Conservation (phyloP, 2,329 filamentous ascomycete species). For the Fusarium penzigii region DNA sequence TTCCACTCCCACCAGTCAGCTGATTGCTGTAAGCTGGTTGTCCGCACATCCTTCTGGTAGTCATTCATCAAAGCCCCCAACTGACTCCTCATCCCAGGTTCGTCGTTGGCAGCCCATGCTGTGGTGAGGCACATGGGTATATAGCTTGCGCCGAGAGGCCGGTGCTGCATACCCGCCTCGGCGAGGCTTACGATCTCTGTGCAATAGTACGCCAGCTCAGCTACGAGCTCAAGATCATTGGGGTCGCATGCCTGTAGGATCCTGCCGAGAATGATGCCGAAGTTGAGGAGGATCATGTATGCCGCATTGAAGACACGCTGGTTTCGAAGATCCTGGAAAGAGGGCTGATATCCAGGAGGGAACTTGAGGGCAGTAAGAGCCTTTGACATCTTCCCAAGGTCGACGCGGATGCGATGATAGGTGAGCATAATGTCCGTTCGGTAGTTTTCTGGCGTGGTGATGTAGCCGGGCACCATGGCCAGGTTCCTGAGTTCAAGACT, state of each 20-base stretch:
- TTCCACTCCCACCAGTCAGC: conserved; percentile 19
- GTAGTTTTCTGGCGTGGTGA: conserved; percentile 17
- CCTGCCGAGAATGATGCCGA: conserved; percentile 13
- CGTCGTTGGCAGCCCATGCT: conserved; percentile 19
- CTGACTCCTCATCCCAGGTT: conserved; percentile 11
- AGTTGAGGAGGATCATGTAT: conserved; percentile 9
- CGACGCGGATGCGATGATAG: conserved; percentile 14
- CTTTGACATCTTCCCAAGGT: conserved; percentile 13
- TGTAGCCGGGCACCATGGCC: conserved; percentile 16
- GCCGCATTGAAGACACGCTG: conserved; percentile 12
- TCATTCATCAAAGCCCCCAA: conserved; percentile 10
- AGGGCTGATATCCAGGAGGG: conserved; percentile 8
- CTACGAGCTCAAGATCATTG: conserved; percentile 7
- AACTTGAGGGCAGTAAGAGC: conserved; percentile 15
- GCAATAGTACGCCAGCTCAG: conserved; percentile 13
- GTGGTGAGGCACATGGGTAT: conserved; percentile 14
- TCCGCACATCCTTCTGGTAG: conserved; percentile 18
- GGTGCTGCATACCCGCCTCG: conserved; percentile 6
- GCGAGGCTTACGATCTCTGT: conserved; percentile 16
- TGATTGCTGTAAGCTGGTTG: conserved; percentile 14
- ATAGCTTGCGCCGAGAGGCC: conserved; percentile 17
- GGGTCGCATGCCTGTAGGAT: conserved; percentile 23
- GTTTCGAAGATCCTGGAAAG: conserved; percentile 13
- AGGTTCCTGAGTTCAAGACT: conserved; percentile 16
- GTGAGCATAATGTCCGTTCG: conserved; percentile 19